Evolutionary conservation across 768 basidiomycete genomes (phyloP).

Genomic region (Lyophyllum atratum): DNA sequence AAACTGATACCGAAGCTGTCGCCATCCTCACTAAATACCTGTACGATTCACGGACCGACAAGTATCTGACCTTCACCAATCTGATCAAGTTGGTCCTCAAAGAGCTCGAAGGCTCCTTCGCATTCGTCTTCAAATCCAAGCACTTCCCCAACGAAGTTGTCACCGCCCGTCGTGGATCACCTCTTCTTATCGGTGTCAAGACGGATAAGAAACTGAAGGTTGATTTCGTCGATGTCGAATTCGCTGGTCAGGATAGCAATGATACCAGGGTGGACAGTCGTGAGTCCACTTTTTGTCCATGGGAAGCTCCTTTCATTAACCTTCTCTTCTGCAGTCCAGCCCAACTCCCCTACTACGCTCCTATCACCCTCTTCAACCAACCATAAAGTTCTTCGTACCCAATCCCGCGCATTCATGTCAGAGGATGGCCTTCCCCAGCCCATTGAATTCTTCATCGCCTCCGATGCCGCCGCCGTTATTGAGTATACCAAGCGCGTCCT

Average conservation of each 20-base stretch:
- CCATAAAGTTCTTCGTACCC: constrained; percentile 87
- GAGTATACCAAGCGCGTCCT: constrained; percentile 99
- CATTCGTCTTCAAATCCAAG: constrained; percentile 96
- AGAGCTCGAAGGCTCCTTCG: constrained; percentile 98
- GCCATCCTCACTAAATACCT: constrained; percentile 96
- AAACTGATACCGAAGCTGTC: constrained; percentile 98
- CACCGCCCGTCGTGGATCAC: constrained; percentile 95
- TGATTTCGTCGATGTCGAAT: constrained; percentile 98
- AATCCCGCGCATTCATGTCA: constrained; percentile 97
- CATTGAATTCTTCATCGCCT: constrained; percentile 99
- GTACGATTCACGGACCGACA: constrained; percentile 89
- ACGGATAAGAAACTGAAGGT: constrained; percentile 99
- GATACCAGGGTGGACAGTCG: constrained; percentile 40
- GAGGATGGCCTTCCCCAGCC: constrained; percentile 98
- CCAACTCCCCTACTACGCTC: constrained; percentile 54
- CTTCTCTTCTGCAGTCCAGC: constrained; percentile 34
- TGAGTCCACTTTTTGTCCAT: constrained; percentile 26
- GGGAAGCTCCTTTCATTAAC: constrained; percentile 2
- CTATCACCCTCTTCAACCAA: constrained; percentile 67
- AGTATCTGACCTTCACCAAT: constrained; percentile 84
- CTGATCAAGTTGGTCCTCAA: constrained; percentile 95
- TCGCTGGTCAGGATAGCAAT: constrained; percentile 70
- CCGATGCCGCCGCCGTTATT: constrained; percentile 93
- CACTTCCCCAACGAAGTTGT: constrained; percentile 98
- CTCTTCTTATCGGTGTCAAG: constrained; percentile 96